These are phyloP conservation scores for Mallotus nudiflorus DNA, from an alignment of 345 rosid genomes.

Conservation along the genomic window DNA sequence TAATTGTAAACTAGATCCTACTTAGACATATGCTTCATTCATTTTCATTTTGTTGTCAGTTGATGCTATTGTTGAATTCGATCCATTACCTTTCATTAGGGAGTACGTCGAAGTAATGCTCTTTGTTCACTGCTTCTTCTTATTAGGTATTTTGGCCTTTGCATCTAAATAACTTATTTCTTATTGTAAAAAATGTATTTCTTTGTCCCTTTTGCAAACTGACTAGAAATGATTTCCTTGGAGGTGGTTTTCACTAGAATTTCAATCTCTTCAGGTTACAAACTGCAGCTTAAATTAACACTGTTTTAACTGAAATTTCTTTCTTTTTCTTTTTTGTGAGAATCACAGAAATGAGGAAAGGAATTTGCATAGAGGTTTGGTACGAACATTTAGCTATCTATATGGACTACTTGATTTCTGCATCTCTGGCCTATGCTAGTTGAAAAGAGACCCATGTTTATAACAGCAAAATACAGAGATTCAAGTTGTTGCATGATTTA, in stretches of 20 bases:
- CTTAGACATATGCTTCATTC: not conserved
- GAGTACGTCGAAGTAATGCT: not conserved
- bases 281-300: not conserved
- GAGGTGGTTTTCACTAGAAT: not conserved
- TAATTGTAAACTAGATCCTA: not conserved
- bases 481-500: not conserved
- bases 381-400: not conserved
- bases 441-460: not conserved
- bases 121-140: not conserved
- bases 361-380: no score
- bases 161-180: no score
- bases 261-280: not conserved
- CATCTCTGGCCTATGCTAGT: not conserved
- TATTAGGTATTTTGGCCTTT: not conserved
- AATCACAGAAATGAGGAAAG: no score
- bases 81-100: not conserved
- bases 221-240: not conserved
- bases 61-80: not conserved
- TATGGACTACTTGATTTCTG: not conserved
- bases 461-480: not conserved
- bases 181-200: no score
- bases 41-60: not conserved
- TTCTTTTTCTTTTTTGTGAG: not conserved
- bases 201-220: no score
- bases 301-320: not conserved